Conservation (phyloP, 2,329 filamentous ascomycete genomes). For the Paecilomyces niveus region DNA sequence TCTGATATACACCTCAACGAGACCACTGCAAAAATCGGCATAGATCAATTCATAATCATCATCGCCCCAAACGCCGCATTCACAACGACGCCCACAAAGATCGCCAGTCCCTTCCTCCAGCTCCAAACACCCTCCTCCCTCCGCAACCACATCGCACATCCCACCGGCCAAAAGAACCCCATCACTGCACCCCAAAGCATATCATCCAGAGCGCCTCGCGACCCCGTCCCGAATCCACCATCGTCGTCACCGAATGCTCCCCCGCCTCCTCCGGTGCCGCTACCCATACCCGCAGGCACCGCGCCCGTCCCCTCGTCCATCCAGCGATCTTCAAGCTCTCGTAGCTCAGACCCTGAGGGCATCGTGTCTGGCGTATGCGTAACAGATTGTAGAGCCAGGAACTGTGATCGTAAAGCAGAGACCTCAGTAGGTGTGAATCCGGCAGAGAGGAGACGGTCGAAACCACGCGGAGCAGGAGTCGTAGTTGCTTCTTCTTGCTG, state of each 20-base stretch:
- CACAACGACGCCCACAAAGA: slow-evolving; percentile 74
- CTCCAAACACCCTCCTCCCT: slow-evolving; percentile 84
- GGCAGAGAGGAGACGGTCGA: slow-evolving; percentile 73
- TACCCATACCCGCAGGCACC: slow-evolving; percentile 37
- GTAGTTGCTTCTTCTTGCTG: slow-evolving; percentile 29
- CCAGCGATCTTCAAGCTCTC: slow-evolving; percentile 81
- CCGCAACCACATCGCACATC: slow-evolving; percentile 75
- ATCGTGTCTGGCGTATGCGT: slow-evolving; percentile 83
- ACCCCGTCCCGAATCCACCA: slow-evolving; percentile 35
- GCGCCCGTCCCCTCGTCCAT: slow-evolving; percentile 58
- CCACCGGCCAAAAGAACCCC: slow-evolving; percentile 92
- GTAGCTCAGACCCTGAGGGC: slow-evolving; percentile 69
- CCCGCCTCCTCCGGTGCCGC: slow-evolving; percentile 27
- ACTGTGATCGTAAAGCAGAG: slow-evolving; percentile 77
- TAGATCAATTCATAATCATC: slow-evolving; percentile 42
- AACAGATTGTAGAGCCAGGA: slow-evolving; percentile 73
- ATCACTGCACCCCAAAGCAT: slow-evolving; percentile 82
- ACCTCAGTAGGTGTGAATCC: slow-evolving; percentile 82
- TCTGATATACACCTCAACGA: neutral
- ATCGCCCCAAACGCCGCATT: slow-evolving; percentile 71
- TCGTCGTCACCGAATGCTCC: slow-evolving; percentile 31
- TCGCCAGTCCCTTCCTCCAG: slow-evolving; percentile 75
- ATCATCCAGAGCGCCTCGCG: slow-evolving; percentile 63
- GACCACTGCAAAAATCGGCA: neutral
- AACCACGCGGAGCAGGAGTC: slow-evolving; percentile 62